Base-by-base conservation (phyloP, 805 yeast genomes). In the Candida krabiensis region DNA sequence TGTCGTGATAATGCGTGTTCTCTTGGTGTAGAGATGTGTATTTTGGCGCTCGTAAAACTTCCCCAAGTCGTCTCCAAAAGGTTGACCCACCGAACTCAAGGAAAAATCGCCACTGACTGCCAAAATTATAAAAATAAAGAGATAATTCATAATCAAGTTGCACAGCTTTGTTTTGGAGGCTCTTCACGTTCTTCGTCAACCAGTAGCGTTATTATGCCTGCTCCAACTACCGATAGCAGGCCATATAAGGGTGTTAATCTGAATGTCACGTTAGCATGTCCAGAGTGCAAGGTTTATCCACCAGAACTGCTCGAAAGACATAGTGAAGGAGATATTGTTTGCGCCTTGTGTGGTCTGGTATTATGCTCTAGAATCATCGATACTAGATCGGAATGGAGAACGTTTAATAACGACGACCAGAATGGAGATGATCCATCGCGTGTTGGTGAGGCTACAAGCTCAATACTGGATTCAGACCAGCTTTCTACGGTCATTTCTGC, bases 341-440 rank as follows among this genome's bases (percentile, higher is more conserved):
- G 99, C 69, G 98, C 96, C 2, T 74, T 89, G 46, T 93, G 99
- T 70, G 99, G 99, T 3, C 70, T 93, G 41, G 98, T 91, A 1
- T 74, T 93, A 17, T 86, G 96, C 51, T 96, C 89, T 59, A 75
- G 90, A 47, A 82, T 91, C 35, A 96, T 91, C 21, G 99, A 91
- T 56, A 90, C 96, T 4, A 74, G 98, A 50, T 87, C 96, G 1
- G 99, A 91, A 70, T 91, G 99, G 99, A 86, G 99, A 70, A 93
- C 99, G 2, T 91, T 91, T 62, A 83, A 95, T 43, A 93, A 93
- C 59, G 99, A 91, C 61, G 99, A 91, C 63, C 98, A 91, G 62
- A 93, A 91, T 52, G 96, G 95, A 53, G 97, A 89, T 63, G 99
- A 91, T 61, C 99, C 99, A 4, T 83, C 93, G 49, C 98, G 99